phyloP scores from a whole-genome alignment of 306 rosid genomes.

The Acacia acuminata region DNA sequence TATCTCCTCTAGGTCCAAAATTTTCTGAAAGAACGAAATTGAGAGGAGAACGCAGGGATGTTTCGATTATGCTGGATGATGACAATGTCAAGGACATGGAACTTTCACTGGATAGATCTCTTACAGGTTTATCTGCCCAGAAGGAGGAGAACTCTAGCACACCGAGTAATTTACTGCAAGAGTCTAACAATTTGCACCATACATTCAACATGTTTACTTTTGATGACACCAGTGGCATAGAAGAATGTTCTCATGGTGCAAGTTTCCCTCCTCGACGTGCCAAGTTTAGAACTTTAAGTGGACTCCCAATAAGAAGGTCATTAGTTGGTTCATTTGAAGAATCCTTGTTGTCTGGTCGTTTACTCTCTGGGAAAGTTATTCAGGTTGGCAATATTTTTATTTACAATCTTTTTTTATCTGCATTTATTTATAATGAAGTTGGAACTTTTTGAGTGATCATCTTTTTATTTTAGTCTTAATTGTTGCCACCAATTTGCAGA shows the following conservation, averaged over 20 bases:
- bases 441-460: conserved; percentile 23
- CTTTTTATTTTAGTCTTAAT: not conserved
- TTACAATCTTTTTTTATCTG: not conserved
- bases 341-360: conserved; percentile 77
- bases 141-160: conserved; percentile 30
- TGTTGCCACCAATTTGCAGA: conserved; percentile 45
- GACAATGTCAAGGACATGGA: conserved; percentile 43
- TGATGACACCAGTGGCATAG: conserved; percentile 37
- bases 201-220: conserved; percentile 40
- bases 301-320: conserved; percentile 60
- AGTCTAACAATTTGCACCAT: conserved; percentile 37
- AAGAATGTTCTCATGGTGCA: conserved; percentile 40
- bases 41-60: conserved; percentile 32
- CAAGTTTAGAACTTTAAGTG: conserved; percentile 41
- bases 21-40: conserved; percentile 40
- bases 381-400: conserved; percentile 51
- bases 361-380: conserved; percentile 55
- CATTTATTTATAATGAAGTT: conserved; percentile 23
- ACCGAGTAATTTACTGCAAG: conserved; percentile 35
- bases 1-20: conserved; percentile 76
- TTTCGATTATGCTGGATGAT: conserved; percentile 37
- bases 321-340: conserved; percentile 91
- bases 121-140: conserved; percentile 34
- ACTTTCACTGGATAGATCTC: conserved; percentile 46
- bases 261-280: conserved; percentile 45